phyloP scores from a whole-genome alignment of 208 protist species.

The Leptomonas seymouri region DNA sequence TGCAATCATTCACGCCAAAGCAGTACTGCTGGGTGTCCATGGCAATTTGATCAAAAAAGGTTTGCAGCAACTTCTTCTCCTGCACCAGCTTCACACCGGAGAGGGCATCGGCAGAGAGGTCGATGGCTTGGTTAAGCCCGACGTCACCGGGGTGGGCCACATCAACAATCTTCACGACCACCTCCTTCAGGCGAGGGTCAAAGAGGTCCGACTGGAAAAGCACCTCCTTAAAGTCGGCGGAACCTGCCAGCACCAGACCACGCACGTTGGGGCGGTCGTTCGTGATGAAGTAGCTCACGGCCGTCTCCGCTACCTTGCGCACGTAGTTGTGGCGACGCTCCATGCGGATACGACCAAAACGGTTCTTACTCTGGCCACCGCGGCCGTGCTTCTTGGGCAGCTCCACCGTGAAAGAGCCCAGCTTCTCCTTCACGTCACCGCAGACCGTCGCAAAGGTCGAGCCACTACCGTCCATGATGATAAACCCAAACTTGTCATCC shows the following conservation, averaged over 20 bases:
- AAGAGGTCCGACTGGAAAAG: slow-evolving; percentile 97
- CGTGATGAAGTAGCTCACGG: slow-evolving; percentile 98
- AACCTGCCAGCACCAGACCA: slow-evolving; percentile 99
- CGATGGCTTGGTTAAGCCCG: slow-evolving; percentile 99
- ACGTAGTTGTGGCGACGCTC: slow-evolving; percentile 99
- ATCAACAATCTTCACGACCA: slow-evolving; percentile 99
- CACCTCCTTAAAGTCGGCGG: slow-evolving; percentile 99
- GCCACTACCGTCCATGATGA: slow-evolving; percentile 99
- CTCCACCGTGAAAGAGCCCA: slow-evolving; percentile 99
- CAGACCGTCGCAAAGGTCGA: slow-evolving; percentile 97
- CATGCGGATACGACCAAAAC: slow-evolving; percentile 99
- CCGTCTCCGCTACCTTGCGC: slow-evolving; percentile 98
- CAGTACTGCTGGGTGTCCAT: slow-evolving; percentile 98
- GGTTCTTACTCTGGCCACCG: slow-evolving; percentile 99
- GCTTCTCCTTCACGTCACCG: slow-evolving; percentile 97
- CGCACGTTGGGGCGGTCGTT: slow-evolving; percentile 98
- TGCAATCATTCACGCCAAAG: slow-evolving; percentile 98
- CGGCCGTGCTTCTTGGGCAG: slow-evolving; percentile 99
- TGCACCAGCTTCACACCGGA: slow-evolving; percentile 99
- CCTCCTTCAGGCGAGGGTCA: slow-evolving; percentile 97
- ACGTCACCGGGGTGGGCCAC: slow-evolving; percentile 99
- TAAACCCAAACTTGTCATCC: slow-evolving; percentile 99
- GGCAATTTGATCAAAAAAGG: slow-evolving; percentile 99
- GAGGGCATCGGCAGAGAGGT: slow-evolving; percentile 96
- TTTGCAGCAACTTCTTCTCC: slow-evolving; percentile 99